Evolutionary conservation across 768 basidiomycete genomes (phyloP).

Genomic region (Boletus barrowsii): DNA sequence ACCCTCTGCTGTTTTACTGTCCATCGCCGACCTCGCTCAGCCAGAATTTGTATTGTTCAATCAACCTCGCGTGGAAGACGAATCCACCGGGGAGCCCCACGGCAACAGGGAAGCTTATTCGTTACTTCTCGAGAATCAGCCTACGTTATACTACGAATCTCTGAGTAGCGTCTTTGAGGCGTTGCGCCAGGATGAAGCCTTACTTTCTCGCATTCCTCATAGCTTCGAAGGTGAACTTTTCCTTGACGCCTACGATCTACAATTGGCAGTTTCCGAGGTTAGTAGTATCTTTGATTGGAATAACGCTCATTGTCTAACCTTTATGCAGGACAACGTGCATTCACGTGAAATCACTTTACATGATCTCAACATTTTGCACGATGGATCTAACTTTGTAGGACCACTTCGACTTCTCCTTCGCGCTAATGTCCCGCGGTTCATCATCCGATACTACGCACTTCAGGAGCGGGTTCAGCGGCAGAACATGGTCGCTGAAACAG

Average conservation of each 20-base stretch:
- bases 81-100: slow-evolving; percentile 17
- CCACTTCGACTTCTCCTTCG: slow-evolving; percentile 60
- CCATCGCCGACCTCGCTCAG: slow-evolving; percentile 39
- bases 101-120: slow-evolving; percentile 21
- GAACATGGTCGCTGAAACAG: slow-evolving; percentile 22
- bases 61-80: slow-evolving; percentile 36
- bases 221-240: slow-evolving; percentile 60
- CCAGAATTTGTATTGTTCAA: slow-evolving; percentile 55
- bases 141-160: slow-evolving; percentile 77
- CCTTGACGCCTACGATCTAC: slow-evolving; percentile 68
- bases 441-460: slow-evolving; percentile 59
- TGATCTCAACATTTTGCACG: slow-evolving; percentile 68
- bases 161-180: slow-evolving; percentile 68
- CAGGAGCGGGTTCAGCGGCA: slow-evolving; percentile 53
- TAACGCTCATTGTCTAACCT: slow-evolving; percentile 2
- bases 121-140: slow-evolving; percentile 59
- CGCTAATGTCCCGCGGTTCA: slow-evolving; percentile 54
- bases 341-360: slow-evolving; percentile 68
- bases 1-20: slow-evolving; percentile 64
- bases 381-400: slow-evolving; percentile 58
- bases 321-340: slow-evolving; percentile 61
- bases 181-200: slow-evolving; percentile 56
- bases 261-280: slow-evolving; percentile 66
- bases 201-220: slow-evolving; percentile 44
- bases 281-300: background rate